These are phyloP conservation scores for barley (Hordeum vulgare) DNA, from an alignment of 176 grass and related monocot species.

Conservation along the genomic window MorexV3_pseudomolecules_assembly NC_058523.1:516229427-516229926, in stretches of 20 bases:
- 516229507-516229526: slow-evolving; percentile 38
- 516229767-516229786: neutral
- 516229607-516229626: neutral
- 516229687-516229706: neutral
- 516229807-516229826: neutral
- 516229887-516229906: too few species aligned
- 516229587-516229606: neutral
- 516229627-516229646: neutral
- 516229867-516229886: too few species aligned
- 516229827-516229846: too few species aligned
- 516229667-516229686: neutral
- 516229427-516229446: slow-evolving; percentile 16
- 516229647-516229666: neutral
- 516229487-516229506: slow-evolving; percentile 55
- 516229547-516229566: slow-evolving; percentile 11
- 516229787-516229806: neutral
- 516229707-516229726: neutral
- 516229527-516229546: slow-evolving; percentile 43
- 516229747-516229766: too few species aligned
- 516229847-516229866: too few species aligned
- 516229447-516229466: slow-evolving; percentile 22
- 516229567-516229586: slow-evolving; percentile 21
- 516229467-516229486: slow-evolving; percentile 33
- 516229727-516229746: neutral
- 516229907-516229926: too few species aligned